phyloP scores from a whole-genome alignment of 2,329 filamentous ascomycete species.

The Arachnomyces sp. region DNA sequence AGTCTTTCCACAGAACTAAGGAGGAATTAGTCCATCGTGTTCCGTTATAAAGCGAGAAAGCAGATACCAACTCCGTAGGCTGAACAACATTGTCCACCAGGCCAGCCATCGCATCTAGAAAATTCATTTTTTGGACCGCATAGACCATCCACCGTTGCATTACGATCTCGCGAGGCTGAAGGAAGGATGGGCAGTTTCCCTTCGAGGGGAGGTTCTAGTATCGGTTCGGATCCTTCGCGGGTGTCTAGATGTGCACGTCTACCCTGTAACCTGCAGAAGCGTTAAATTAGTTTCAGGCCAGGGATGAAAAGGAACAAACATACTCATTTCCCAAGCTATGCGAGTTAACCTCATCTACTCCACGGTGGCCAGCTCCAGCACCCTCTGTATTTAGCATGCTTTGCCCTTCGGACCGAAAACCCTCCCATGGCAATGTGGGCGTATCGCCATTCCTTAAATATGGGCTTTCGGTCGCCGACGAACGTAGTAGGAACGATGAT shows the following conservation, averaged over 20 bases:
- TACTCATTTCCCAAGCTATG: too few species aligned
- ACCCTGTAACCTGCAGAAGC: too few species aligned
- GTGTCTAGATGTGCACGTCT: background rate
- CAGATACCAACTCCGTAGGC: constrained; percentile 47
- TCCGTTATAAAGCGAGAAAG: background rate
- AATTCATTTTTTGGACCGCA: constrained; percentile 44
- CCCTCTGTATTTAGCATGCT: too few species aligned
- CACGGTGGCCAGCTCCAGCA: too few species aligned
- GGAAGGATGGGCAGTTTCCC: background rate
- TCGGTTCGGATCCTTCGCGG: constrained; percentile 1
- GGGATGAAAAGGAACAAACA: too few species aligned
- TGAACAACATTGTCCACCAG: constrained; percentile 46
- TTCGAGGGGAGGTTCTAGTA: background rate
- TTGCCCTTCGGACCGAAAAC: too few species aligned
- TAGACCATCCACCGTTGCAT: constrained; percentile 35
- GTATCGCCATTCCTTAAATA: too few species aligned
- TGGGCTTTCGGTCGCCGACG: background rate
- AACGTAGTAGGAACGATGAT: background rate
- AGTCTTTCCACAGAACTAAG: constrained; percentile 28
- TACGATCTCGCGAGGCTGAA: too few species aligned
- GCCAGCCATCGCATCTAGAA: constrained; percentile 46
- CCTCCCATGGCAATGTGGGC: too few species aligned
- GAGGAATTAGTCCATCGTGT: constrained; percentile 8
- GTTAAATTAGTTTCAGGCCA: too few species aligned
- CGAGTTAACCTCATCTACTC: too few species aligned